Evolutionary conservation across 139 green algal genomes (phyloP).

Genomic region (Chloropicon primus): DNA sequence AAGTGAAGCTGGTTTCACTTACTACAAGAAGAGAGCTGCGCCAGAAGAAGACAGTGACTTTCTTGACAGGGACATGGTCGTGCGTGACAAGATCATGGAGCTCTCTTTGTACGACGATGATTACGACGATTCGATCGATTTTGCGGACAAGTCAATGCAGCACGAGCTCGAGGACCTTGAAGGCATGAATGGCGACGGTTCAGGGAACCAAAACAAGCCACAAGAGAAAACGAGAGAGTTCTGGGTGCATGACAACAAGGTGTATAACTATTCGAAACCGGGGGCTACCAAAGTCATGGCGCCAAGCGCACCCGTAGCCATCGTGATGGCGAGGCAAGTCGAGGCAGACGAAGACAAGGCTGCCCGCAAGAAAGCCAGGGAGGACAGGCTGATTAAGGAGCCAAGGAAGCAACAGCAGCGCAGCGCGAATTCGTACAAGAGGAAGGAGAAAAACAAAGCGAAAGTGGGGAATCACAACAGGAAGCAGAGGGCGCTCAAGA

Average conservation of each 20-base stretch:
- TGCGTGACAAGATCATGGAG: not conserved
- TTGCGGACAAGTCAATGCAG: not conserved
- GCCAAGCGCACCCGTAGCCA: not conserved
- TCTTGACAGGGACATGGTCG: not conserved
- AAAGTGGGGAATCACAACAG: conserved; percentile 58
- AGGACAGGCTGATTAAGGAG: not conserved
- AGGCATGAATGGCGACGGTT: too few species aligned
- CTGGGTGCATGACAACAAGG: conserved; percentile 53
- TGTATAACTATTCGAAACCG: conserved; percentile 74
- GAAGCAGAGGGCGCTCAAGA: conserved; percentile 47
- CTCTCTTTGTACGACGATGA: not conserved
- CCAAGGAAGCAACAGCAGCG: not conserved
- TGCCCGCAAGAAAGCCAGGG: conserved; percentile 20
- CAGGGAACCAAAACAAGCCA: too few species aligned
- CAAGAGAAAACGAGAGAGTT: conserved; percentile 10
- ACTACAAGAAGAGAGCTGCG: not conserved
- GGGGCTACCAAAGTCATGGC: conserved; percentile 24
- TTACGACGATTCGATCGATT: not conserved
- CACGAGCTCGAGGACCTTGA: not conserved
- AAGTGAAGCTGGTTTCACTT: not conserved
- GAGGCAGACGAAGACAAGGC: conserved; percentile 30
- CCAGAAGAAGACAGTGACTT: not conserved
- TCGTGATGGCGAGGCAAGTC: conserved; percentile 24
- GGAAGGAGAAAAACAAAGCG: conserved; percentile 63
- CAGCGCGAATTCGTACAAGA: conserved; percentile 7